These are phyloP conservation scores for Yamadazyma atmosphaerica DNA, from an alignment of 1,139 yeast species.

Conservation along the genomic window DNA sequence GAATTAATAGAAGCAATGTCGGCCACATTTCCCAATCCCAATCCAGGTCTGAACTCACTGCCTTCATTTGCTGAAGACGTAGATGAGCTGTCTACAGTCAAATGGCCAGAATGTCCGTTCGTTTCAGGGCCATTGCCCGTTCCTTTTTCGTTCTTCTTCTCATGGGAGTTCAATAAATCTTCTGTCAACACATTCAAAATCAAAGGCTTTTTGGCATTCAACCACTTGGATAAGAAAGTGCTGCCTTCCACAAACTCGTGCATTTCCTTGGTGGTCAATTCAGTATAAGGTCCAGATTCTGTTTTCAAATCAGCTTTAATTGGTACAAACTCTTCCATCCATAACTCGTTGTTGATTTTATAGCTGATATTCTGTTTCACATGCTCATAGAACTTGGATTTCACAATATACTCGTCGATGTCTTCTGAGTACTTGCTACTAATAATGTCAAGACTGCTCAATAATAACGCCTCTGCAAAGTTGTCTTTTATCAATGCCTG, in stretches of 20 bases:
- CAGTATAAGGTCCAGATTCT: slow-evolving; percentile 7
- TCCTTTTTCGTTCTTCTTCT: not conserved
- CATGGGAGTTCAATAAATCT: too few species aligned
- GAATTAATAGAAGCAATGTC: slow-evolving; percentile 47
- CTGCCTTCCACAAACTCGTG: slow-evolving; percentile 35
- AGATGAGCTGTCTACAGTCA: slow-evolving; percentile 6
- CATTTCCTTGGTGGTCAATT: slow-evolving; percentile 22
- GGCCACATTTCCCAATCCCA: slow-evolving; percentile 44
- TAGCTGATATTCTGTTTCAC: slow-evolving; percentile 29
- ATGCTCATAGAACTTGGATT: slow-evolving; percentile 25
- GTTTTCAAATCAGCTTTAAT: too few species aligned
- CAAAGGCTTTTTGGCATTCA: slow-evolving; percentile 33
- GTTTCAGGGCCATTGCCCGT: too few species aligned
- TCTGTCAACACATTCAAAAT: slow-evolving; percentile 13
- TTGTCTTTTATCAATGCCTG: slow-evolving; percentile 27
- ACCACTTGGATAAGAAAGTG: slow-evolving; percentile 32
- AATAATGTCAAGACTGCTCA: slow-evolving; percentile 24
- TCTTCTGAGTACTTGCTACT: slow-evolving; percentile 31
- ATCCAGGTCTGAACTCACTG: slow-evolving; percentile 12
- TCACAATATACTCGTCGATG: slow-evolving; percentile 25
- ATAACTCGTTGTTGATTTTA: slow-evolving; percentile 27
- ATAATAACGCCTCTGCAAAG: slow-evolving; percentile 33
- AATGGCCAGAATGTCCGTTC: slow-evolving; percentile 2
- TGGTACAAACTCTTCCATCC: slow-evolving; percentile 30
- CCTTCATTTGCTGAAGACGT: slow-evolving; percentile 2